These are phyloP conservation scores for Pyrus pyrifolia DNA, from an alignment of 306 rosid genomes.

Conservation along the genomic window DNA sequence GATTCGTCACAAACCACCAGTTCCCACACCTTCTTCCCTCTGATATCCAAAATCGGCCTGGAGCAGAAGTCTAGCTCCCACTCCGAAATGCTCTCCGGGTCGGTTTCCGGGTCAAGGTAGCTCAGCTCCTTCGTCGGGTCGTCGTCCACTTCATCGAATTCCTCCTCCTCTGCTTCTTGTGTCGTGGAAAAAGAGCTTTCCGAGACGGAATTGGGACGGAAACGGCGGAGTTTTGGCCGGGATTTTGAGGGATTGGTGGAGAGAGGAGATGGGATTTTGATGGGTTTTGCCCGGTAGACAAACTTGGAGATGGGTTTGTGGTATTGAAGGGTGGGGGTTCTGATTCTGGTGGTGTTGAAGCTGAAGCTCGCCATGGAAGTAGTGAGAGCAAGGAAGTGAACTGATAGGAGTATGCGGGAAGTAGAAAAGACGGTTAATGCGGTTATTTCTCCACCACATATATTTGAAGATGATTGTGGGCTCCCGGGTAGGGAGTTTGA, in stretches of 20 bases:
- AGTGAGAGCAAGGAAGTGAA: not conserved
- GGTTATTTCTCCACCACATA: conserved; percentile 26
- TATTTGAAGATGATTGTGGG: conserved; percentile 21
- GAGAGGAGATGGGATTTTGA: conserved; percentile 25
- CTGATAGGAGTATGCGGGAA: conserved; percentile 2
- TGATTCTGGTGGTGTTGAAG: conserved; percentile 61
- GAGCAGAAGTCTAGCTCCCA: conserved; percentile 98
- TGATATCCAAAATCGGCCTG: conserved; percentile 72
- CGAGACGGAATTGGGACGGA: conserved; percentile 40
- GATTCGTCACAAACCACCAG: conserved; percentile 79
- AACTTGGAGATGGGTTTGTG: conserved; percentile 26
- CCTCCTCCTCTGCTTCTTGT: conserved; percentile 31
- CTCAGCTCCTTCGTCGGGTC: conserved; percentile 75
- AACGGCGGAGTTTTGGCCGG: conserved; percentile 21
- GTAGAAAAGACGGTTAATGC: not conserved
- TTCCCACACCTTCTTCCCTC: conserved; percentile 98
- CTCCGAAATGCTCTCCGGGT: conserved; percentile 49
- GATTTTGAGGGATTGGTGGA: conserved; percentile 1
- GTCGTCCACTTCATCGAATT: conserved; percentile 23
- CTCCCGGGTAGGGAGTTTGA: not conserved
- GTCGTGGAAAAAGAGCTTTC: conserved; percentile 55
- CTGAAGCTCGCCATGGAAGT: conserved; percentile 73
- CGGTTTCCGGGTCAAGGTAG: conserved; percentile 66
- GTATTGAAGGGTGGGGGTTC: conserved; percentile 35
- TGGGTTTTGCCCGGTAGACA: conserved; percentile 20